These are phyloP conservation scores for baker's yeast (Saccharomyces cerevisiae) DNA, from an alignment of 805 yeast genomes.

Conservation along the genomic window DNA sequence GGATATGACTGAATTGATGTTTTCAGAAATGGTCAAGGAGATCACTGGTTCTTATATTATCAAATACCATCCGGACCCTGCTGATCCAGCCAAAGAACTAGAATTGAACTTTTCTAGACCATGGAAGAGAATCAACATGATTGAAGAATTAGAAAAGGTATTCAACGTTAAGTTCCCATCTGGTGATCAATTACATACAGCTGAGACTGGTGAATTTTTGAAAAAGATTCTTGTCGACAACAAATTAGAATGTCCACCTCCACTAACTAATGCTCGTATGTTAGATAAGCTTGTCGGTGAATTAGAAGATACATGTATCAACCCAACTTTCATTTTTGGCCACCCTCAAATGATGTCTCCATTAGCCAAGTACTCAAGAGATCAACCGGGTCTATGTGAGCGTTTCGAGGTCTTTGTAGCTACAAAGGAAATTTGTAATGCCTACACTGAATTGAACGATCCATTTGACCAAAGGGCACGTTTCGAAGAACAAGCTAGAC, in stretches of 20 bases:
- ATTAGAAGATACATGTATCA: constrained; percentile 86
- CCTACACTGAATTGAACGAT: constrained; percentile 97
- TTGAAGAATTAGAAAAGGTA: constrained; percentile 84
- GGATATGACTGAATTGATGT: constrained; percentile 83
- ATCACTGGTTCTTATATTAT: constrained; percentile 85
- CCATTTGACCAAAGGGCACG: constrained; percentile 97
- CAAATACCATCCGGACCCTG: constrained; percentile 89
- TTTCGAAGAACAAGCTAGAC: constrained; percentile 98
- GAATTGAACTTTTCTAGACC: constrained; percentile 89
- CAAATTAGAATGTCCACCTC: constrained; percentile 81
- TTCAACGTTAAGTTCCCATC: constrained; percentile 88
- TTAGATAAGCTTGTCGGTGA: constrained; percentile 96
- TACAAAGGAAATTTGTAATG: constrained; percentile 95
- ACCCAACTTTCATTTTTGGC: constrained; percentile 96
- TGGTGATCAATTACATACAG: constrained; percentile 90
- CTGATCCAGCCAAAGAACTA: constrained; percentile 73
- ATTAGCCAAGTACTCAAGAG: constrained; percentile 90
- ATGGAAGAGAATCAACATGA: constrained; percentile 98
- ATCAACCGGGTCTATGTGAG: constrained; percentile 90
- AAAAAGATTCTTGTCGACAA: constrained; percentile 67
- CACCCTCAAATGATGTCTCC: constrained; percentile 99
- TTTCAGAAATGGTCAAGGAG: constrained; percentile 95
- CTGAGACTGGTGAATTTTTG: constrained; percentile 85
- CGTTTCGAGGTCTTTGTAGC: constrained; percentile 98
- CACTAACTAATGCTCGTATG: constrained; percentile 96